phyloP scores from a whole-genome alignment of 129 eudicot genomes.

The Smallanthus sonchifolius region DNA sequence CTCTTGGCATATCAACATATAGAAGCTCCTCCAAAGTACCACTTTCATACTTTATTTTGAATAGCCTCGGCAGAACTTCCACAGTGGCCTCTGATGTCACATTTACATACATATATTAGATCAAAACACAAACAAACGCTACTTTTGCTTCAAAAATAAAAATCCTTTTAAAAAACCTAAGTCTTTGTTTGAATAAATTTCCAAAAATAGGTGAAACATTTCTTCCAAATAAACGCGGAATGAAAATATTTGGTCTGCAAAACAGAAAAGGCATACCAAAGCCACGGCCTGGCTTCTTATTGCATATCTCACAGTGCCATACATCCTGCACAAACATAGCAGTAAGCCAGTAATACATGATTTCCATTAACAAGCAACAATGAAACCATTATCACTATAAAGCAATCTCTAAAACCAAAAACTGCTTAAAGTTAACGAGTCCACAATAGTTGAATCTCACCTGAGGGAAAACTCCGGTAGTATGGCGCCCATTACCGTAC shows the following conservation, averaged over 20 bases:
- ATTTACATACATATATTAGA: not conserved
- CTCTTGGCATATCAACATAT: constrained; percentile 59
- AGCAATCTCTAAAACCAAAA: not conserved
- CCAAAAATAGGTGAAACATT: no score
- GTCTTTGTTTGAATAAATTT: no score
- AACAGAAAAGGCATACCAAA: not conserved
- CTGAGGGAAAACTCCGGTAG: constrained; percentile 29
- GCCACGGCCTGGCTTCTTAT: constrained; percentile 29
- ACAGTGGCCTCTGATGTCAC: constrained; percentile 71
- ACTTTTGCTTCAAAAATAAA: no score
- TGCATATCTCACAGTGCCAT: constrained; percentile 29
- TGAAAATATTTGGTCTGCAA: not conserved
- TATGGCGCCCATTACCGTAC: constrained; percentile 75
- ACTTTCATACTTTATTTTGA: constrained; percentile 85
- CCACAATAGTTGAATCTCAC: not conserved
- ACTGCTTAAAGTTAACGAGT: not conserved
- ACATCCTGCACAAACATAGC: constrained; percentile 8
- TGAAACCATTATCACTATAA: not conserved
- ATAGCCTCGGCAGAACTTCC: constrained; percentile 88
- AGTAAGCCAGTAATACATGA: not conserved
- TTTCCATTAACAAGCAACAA: not conserved
- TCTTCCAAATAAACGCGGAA: no score
- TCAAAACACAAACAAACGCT: not conserved
- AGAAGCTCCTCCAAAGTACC: constrained; percentile 85
- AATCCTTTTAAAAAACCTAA: no score